Evolutionary conservation across 352 stramenopile genomes (phyloP).

Genomic region (Pythium chondricola): DNA sequence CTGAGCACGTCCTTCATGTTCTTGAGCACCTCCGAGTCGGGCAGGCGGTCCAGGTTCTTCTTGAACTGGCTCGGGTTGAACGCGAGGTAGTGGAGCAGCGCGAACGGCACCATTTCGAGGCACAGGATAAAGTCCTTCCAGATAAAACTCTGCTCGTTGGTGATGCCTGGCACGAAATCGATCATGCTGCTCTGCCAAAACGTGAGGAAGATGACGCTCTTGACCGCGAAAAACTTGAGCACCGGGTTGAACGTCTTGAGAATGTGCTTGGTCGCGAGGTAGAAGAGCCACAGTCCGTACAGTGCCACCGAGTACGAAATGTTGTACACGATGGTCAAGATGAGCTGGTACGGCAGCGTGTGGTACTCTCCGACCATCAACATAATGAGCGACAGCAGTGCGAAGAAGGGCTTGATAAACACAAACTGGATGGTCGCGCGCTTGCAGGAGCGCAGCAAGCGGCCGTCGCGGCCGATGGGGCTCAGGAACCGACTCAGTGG

Average conservation of each 20-base stretch:
- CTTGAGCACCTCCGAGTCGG: slow-evolving; percentile 78
- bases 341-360: slow-evolving; percentile 70
- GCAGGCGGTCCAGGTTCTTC: slow-evolving; percentile 60
- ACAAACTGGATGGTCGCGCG: slow-evolving; percentile 90
- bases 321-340: slow-evolving; percentile 88
- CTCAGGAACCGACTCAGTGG: slow-evolving; percentile 69
- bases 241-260: slow-evolving; percentile 81
- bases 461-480: slow-evolving; percentile 72
- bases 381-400: slow-evolving; percentile 80
- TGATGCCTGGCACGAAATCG: slow-evolving; percentile 81
- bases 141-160: slow-evolving; percentile 74
- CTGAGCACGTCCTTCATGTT: slow-evolving; percentile 88
- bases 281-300: slow-evolving; percentile 89
- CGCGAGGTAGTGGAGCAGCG: slow-evolving; percentile 62
- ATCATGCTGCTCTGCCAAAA: slow-evolving; percentile 90
- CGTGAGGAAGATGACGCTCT: slow-evolving; percentile 90
- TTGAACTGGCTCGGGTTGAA: slow-evolving; percentile 84
- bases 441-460: slow-evolving; percentile 84
- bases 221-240: slow-evolving; percentile 92
- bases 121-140: slow-evolving; percentile 91
- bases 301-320: slow-evolving; percentile 86
- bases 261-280: slow-evolving; percentile 84
- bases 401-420: slow-evolving; percentile 88
- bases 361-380: slow-evolving; percentile 72
- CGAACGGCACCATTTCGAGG: slow-evolving; percentile 86